These are phyloP conservation scores for Penicillium argentinense DNA, from an alignment of 495 filamentous ascomycete genomes.

Conservation along the genomic window DNA sequence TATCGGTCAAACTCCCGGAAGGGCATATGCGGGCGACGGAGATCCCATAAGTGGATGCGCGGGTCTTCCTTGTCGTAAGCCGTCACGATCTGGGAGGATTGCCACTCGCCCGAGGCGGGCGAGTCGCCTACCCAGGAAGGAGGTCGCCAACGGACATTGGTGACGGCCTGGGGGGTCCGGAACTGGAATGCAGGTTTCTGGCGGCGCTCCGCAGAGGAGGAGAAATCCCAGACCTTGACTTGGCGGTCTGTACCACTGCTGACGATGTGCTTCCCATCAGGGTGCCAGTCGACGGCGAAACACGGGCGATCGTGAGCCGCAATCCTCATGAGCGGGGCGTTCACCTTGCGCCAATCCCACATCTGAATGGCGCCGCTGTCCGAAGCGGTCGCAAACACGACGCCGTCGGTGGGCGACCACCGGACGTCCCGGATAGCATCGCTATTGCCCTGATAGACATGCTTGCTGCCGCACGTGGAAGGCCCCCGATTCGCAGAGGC, in stretches of 20 bases:
- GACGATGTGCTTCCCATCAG: slow-evolving; percentile 84
- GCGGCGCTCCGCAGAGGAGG: slow-evolving; percentile 69
- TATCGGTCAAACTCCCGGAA: slow-evolving; percentile 82
- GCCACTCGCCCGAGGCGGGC: slow-evolving; percentile 61
- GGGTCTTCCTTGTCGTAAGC: slow-evolving; percentile 67
- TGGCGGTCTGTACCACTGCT: slow-evolving; percentile 81
- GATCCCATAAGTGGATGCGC: slow-evolving; percentile 86
- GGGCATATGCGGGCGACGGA: slow-evolving; percentile 81
- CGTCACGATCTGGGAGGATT: slow-evolving; percentile 67
- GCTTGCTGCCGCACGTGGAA: slow-evolving; percentile 54
- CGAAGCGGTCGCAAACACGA: slow-evolving; percentile 86
- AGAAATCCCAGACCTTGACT: slow-evolving; percentile 92
- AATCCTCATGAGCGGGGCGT: slow-evolving; percentile 65
- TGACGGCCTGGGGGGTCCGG: slow-evolving; percentile 65
- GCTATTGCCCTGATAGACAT: slow-evolving; percentile 60
- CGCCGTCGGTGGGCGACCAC: slow-evolving; percentile 83
- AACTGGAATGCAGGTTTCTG: slow-evolving; percentile 70
- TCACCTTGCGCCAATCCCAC: slow-evolving; percentile 66
- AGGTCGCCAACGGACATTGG: slow-evolving; percentile 83
- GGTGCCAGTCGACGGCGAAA: slow-evolving; percentile 90
- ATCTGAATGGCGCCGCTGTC: slow-evolving; percentile 77
- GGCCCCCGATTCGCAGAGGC: slow-evolving; percentile 47
- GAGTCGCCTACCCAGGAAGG: slow-evolving; percentile 69
- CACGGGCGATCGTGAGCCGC: slow-evolving; percentile 82
- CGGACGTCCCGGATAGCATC: slow-evolving; percentile 84